Conservation (phyloP, 179 eudicot species). For the Silene vulgaris region DNA sequence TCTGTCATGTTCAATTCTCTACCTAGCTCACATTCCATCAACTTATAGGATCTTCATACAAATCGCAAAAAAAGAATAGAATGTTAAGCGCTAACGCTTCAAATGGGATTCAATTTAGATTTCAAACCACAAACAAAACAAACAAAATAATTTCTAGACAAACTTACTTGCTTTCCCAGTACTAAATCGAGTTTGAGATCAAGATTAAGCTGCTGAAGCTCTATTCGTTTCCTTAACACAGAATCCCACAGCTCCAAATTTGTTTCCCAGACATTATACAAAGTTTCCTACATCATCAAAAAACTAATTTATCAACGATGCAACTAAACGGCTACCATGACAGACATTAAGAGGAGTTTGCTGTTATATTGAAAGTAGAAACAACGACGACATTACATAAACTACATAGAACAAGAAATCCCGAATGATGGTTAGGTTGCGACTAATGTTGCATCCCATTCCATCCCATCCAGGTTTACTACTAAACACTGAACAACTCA, state of each 20-base stretch:
- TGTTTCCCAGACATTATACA: conserved; percentile 68
- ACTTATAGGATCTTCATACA: background rate
- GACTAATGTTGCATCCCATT: background rate
- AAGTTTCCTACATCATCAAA: conserved; percentile 48
- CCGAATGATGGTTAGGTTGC: background rate
- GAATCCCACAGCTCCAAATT: conserved; percentile 62
- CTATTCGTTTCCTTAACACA: conserved; percentile 47
- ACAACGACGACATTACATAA: background rate
- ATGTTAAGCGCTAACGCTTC: background rate
- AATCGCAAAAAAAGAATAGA: background rate
- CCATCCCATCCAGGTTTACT: background rate
- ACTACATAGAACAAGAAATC: background rate
- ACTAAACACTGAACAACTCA: background rate
- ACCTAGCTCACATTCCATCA: background rate
- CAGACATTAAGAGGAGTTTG: background rate
- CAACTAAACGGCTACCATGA: conserved; percentile 1
- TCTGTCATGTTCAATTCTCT: background rate
- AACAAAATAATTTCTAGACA: background rate
- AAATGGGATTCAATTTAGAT: background rate
- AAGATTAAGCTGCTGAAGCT: conserved; percentile 55
- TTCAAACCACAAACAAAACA: background rate
- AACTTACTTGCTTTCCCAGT: conserved; percentile 61
- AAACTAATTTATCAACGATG: conserved; percentile 9
- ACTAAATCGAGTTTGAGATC: conserved; percentile 56
- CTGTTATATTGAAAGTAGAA: background rate